A percentile compares a stretch with the other conserved stretches of the same genome.
phyloP scores from a whole-genome alignment of 2,329 filamentous ascomycete species.

The Talaromyces funiculosus region DNA sequence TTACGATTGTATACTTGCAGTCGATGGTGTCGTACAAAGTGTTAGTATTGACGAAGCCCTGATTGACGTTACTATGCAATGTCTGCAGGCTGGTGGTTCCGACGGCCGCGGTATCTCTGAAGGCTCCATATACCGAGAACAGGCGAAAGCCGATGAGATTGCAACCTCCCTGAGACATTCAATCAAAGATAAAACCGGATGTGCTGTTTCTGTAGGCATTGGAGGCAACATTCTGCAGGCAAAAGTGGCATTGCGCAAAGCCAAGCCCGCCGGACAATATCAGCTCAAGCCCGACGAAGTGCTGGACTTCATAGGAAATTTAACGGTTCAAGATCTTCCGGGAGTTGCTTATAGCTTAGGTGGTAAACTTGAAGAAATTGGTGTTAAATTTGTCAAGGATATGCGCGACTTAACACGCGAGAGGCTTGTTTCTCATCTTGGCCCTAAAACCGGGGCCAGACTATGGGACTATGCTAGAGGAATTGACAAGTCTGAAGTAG shows the following conservation, averaged over 20 bases:
- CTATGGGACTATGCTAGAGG: constrained; percentile 86
- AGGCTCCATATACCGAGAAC: constrained; percentile 68
- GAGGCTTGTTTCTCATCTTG: constrained; percentile 64
- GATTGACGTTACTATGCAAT: constrained; percentile 70
- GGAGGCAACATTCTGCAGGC: constrained; percentile 86
- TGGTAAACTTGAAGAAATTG: constrained; percentile 80
- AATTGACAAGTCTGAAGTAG: constrained; percentile 79
- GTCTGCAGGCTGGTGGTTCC: constrained; percentile 60
- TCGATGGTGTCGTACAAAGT: constrained; percentile 83
- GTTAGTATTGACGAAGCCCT: constrained; percentile 96
- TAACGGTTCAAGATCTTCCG: constrained; percentile 76
- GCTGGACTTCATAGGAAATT: constrained; percentile 66
- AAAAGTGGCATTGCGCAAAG: constrained; percentile 82
- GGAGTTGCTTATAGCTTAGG: constrained; percentile 90
- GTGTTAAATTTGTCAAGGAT: constrained; percentile 75
- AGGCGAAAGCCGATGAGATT: constrained; percentile 69
- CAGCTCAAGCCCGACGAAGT: constrained; percentile 79
- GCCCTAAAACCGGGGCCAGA: constrained; percentile 88
- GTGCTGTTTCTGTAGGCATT: constrained; percentile 87
- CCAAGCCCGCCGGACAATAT: constrained; percentile 89
- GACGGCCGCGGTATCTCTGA: constrained; percentile 61
- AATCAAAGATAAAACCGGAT: constrained; percentile 70
- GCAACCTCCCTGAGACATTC: constrained; percentile 60
- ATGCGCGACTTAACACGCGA: constrained; percentile 73
- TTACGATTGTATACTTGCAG: constrained; percentile 73